Base-by-base conservation (phyloP, 768 basidiomycete species). In the Obba rivulosa region DNA sequence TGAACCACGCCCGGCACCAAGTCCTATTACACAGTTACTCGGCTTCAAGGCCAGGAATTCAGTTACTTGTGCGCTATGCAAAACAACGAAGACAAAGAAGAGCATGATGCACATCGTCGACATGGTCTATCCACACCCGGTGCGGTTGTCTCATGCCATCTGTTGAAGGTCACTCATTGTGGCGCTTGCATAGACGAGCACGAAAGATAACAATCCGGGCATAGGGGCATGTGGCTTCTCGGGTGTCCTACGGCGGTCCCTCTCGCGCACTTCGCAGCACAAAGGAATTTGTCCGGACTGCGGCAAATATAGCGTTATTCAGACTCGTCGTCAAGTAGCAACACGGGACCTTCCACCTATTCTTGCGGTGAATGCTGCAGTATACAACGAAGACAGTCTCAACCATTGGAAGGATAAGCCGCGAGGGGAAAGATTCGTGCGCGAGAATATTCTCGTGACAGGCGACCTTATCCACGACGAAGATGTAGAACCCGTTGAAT, bases 281-380 rank as follows among this genome's bases (percentile, higher is more conserved):
- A 94, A 91, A 66, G 86, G 90, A 5, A 86, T 81, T 8, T 99
- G 96, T 63, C 80, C 81, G 52, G 75, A 72, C 2, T 98, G 95
- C 72, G 56, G 84, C 62, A 80, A 83, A 34, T 82, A 87, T 57
- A 67, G 86, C 2, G 83, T 74, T 13, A 87, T 95, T 52, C 77
- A 81, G 34, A 83, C 82, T 28, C 75, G 76, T 35, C 81, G 88
- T 11, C 82, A 80, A 1, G 80, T 86, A 31, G 67, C 81, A 16
- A 75, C 79, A 10, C 62, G 66, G 41, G 78, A 83, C 47, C 69
- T 97, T 1, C 96, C 96, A 0, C 85, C 92, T 0, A 73, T 97
- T 17, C 69, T 99, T 10, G 84, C 88, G 0, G 66, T 99, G 54
- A 98, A 98, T 65, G 84, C 93, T 1, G 81, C 80, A 25, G 84